These are phyloP conservation scores for Butyriboletus loyo DNA, from an alignment of 768 basidiomycete genomes.

Conservation along the genomic window DNA sequence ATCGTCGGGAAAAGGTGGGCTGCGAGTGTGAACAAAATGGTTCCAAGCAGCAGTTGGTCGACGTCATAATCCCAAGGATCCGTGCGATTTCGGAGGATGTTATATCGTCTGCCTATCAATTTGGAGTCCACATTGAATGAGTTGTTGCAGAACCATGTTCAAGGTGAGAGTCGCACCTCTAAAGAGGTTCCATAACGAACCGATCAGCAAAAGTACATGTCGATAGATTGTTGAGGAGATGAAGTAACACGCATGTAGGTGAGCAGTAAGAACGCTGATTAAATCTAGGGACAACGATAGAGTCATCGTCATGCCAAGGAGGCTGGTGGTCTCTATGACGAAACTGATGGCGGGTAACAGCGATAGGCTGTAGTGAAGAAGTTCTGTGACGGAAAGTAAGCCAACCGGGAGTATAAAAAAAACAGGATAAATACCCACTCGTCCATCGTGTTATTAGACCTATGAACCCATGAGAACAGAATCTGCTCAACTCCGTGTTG, in stretches of 20 bases:
- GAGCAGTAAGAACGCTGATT: conserved; percentile 62
- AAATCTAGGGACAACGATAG: conserved; percentile 67
- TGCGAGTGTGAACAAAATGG: conserved; percentile 79
- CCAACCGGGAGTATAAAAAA: not conserved
- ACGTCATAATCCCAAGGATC: conserved; percentile 91
- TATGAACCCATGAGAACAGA: conserved; percentile 74
- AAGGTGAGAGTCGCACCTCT: conserved; percentile 51
- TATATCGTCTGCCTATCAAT: conserved; percentile 76
- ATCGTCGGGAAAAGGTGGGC: conserved; percentile 85
- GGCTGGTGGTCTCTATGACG: conserved; percentile 35
- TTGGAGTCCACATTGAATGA: not conserved
- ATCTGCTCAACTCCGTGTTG: conserved; percentile 87
- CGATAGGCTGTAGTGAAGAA: conserved; percentile 22
- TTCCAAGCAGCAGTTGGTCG: conserved; percentile 94
- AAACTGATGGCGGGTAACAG: conserved; percentile 26
- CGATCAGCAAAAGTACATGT: conserved; percentile 52
- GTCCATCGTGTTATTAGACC: conserved; percentile 68
- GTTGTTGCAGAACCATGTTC: not conserved
- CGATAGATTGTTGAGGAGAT: conserved; percentile 60
- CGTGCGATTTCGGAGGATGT: conserved; percentile 80
- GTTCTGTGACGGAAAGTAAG: conserved; percentile 9
- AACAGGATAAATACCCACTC: conserved; percentile 44
- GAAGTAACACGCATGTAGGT: conserved; percentile 69
- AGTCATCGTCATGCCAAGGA: conserved; percentile 58
- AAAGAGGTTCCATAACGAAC: conserved; percentile 86